phyloP scores from a whole-genome alignment of 1,284 basidiomycete species.

The Meira miltonrushii region DNA sequence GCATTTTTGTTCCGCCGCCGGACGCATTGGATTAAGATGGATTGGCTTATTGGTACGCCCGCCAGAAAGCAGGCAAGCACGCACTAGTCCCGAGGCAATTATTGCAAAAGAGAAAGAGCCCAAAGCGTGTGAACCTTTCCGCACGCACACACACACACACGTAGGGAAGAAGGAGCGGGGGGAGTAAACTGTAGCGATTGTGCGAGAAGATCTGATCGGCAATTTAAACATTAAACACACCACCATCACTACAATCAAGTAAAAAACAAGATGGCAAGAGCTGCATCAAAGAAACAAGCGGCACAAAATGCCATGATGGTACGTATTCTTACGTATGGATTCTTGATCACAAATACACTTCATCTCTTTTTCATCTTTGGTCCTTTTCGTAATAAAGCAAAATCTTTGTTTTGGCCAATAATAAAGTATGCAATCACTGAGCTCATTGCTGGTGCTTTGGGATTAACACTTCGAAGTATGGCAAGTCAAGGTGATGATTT shows the following conservation, averaged over 20 bases:
- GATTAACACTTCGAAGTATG: conserved; percentile 46
- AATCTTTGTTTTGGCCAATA: conserved; percentile 10
- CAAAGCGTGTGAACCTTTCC: too few species aligned
- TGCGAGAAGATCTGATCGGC: too few species aligned
- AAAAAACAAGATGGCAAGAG: conserved; percentile 3
- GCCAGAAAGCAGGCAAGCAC: too few species aligned
- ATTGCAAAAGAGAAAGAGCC: too few species aligned
- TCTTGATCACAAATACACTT: conserved; percentile 39
- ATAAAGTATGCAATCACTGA: conserved; percentile 42
- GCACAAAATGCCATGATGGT: conserved; percentile 37
- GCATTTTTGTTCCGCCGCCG: too few species aligned
- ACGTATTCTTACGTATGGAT: conserved; percentile 35
- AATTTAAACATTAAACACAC: too few species aligned
- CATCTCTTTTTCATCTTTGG: conserved; percentile 36
- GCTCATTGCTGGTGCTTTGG: conserved; percentile 38
- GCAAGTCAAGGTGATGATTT: conserved; percentile 48
- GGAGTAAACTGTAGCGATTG: too few species aligned
- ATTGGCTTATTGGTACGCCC: too few species aligned
- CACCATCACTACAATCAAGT: neutral
- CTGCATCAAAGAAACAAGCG: conserved; percentile 28
- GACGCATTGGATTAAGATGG: too few species aligned
- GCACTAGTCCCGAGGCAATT: too few species aligned
- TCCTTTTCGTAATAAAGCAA: conserved; percentile 19
- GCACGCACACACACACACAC: too few species aligned
- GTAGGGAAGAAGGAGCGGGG: too few species aligned